A percentile compares a stretch with the other conserved stretches of the same genome.
phyloP scores from a whole-genome alignment of 140 eudicot genomes.

The Anethum foeniculum region DNA sequence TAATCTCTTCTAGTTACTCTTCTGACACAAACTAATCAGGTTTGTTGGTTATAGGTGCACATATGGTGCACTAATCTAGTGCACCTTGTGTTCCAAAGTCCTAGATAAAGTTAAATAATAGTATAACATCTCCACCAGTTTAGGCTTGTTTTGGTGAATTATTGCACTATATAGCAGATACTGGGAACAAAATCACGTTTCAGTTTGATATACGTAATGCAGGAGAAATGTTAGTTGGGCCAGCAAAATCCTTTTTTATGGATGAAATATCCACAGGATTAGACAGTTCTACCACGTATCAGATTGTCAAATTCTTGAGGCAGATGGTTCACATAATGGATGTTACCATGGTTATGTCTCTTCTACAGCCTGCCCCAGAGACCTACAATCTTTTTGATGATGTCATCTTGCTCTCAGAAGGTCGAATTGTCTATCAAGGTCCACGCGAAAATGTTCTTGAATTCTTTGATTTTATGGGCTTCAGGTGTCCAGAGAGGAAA shows the following conservation, averaged over 20 bases:
- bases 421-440: slow-evolving; percentile 62
- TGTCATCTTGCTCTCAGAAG: slow-evolving; percentile 58
- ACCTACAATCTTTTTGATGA: slow-evolving; percentile 65
- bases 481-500: slow-evolving; percentile 76
- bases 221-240: slow-evolving; percentile 94
- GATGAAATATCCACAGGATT: slow-evolving; percentile 81
- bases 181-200: not conserved
- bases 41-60: not conserved
- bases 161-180: not conserved
- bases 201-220: slow-evolving; percentile 8
- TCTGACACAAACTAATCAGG: not conserved
- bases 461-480: slow-evolving; percentile 62
- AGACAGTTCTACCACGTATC: slow-evolving; percentile 73
- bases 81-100: not conserved
- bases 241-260: slow-evolving; percentile 69
- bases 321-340: slow-evolving; percentile 79
- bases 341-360: slow-evolving; percentile 67
- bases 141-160: not conserved
- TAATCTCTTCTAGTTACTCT: no score
- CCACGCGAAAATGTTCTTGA: slow-evolving; percentile 53
- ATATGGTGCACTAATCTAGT: not conserved
- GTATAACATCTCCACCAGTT: not conserved
- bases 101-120: not conserved
- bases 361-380: slow-evolving; percentile 81
- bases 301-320: slow-evolving; percentile 54